Evolutionary conservation across 2,329 filamentous ascomycete species (phyloP).

Genomic region (Hawksworthiomyces lignivorus): DNA sequence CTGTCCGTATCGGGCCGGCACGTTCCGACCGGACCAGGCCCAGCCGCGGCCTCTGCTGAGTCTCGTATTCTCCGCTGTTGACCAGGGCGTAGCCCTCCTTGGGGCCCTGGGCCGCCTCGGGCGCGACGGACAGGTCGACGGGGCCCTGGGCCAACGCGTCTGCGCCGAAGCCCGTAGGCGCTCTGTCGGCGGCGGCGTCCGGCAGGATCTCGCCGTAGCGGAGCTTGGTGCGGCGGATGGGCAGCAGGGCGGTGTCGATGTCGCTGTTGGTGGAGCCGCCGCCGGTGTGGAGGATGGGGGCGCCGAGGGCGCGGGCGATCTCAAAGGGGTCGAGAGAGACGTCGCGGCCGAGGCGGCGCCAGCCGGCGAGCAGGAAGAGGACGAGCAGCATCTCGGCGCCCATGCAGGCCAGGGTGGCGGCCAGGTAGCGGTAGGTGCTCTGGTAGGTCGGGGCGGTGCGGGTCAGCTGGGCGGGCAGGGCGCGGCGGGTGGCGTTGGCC

Average conservation of each 20-base stretch:
- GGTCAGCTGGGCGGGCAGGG: background rate
- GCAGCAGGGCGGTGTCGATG: background rate
- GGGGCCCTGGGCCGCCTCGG: too few species aligned
- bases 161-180: too few species aligned
- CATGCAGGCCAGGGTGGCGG: conserved; percentile 2
- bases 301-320: conserved; percentile 3
- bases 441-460: background rate
- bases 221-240: background rate
- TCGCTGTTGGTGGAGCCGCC: conserved; percentile 5
- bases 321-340: conserved; percentile 5
- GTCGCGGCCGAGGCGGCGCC: background rate
- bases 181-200: too few species aligned
- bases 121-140: too few species aligned
- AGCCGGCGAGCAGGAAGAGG: conserved; percentile 2
- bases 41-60: too few species aligned
- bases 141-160: too few species aligned
- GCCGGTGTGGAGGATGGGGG: conserved; percentile 4
- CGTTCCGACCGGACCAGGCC: too few species aligned
- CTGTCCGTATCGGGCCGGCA: too few species aligned
- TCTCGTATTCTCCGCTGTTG: too few species aligned
- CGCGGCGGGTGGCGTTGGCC: background rate
- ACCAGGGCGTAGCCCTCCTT: too few species aligned
- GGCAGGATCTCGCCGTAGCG: too few species aligned
- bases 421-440: conserved; percentile 2
- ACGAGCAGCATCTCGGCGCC: background rate